These are phyloP conservation scores for Vitis hybrid DNA, from an alignment of 177 flowering plant genomes.

Conservation along the genomic window DNA sequence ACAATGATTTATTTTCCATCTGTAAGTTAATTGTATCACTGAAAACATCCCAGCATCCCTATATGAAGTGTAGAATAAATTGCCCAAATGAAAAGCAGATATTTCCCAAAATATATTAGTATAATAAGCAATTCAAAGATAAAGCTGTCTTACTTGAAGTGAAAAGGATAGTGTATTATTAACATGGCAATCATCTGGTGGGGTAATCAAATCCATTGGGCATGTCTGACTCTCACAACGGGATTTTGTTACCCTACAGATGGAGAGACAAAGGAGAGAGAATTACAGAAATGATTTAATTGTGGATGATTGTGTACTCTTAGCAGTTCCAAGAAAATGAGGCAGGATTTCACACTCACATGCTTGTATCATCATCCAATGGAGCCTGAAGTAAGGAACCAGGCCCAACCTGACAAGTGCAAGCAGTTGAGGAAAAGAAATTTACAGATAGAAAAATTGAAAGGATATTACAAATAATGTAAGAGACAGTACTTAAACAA, in stretches of 20 bases:
- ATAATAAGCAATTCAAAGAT: background rate
- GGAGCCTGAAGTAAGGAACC: conserved; percentile 81
- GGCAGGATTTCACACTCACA: conserved; percentile 38
- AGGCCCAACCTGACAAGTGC: conserved; percentile 60
- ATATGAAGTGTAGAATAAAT: too few relatives aligned
- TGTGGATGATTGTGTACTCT: background rate
- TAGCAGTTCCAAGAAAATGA: conserved; percentile 7
- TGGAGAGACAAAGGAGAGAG: background rate
- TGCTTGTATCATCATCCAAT: conserved; percentile 42
- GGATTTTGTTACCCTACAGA: conserved; percentile 50
- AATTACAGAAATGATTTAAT: background rate
- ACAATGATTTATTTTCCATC: too few relatives aligned
- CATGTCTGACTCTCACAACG: conserved; percentile 63
- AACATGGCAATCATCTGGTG: conserved; percentile 87
- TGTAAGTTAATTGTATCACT: too few relatives aligned
- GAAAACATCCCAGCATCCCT: too few relatives aligned
- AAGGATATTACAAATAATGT: background rate
- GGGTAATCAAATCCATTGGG: conserved; percentile 64
- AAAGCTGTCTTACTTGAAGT: conserved; percentile 55
- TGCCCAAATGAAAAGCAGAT: too few relatives aligned
- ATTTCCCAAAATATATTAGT: background rate
- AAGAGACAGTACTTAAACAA: background rate
- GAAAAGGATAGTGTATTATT: conserved; percentile 71
- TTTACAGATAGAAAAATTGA: background rate
- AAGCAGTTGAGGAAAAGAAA: conserved; percentile 2